These are phyloP conservation scores for Aspergillus terreus DNA, from an alignment of 2,329 filamentous ascomycete genomes.

Conservation along the genomic window DNA sequence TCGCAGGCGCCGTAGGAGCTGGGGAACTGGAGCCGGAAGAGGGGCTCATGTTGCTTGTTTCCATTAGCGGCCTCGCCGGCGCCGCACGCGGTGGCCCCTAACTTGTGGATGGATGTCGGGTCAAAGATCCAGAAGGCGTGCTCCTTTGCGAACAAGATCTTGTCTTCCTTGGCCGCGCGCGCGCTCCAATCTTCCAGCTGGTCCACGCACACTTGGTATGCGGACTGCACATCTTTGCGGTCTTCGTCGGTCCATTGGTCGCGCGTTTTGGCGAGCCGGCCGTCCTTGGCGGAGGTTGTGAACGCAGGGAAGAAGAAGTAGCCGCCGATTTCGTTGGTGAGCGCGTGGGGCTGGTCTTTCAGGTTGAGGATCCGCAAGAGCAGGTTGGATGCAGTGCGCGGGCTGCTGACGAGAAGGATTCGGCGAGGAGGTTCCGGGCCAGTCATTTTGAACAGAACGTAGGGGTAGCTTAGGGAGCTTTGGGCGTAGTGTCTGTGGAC, in stretches of 20 bases:
- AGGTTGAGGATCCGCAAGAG: conserved; percentile 28
- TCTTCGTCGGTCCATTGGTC: conserved; percentile 27
- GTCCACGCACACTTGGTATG: conserved; percentile 26
- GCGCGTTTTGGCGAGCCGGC: conserved; percentile 14
- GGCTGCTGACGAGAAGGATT: conserved; percentile 22
- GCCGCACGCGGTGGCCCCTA: too few species aligned
- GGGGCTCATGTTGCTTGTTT: conserved; percentile 4
- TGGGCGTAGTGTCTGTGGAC: neutral
- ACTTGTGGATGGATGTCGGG: conserved; percentile 13
- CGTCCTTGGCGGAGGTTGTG: conserved; percentile 7
- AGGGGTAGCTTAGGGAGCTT: neutral
- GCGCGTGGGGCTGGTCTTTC: conserved; percentile 22
- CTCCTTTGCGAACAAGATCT: conserved; percentile 35
- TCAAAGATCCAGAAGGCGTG: conserved; percentile 29
- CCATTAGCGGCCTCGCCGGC: conserved; percentile 1
- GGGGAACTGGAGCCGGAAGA: conserved; percentile 16
- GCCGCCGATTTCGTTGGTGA: conserved; percentile 17
- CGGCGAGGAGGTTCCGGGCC: conserved; percentile 6
- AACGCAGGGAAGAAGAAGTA: conserved; percentile 28
- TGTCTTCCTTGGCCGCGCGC: conserved; percentile 20
- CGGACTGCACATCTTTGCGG: conserved; percentile 15
- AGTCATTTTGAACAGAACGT: neutral
- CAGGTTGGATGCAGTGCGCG: conserved; percentile 32
- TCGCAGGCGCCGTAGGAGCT: conserved; percentile 12
- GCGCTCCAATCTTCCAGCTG: conserved; percentile 21